A percentile compares a stretch with the other conserved stretches of the same genome.
These are phyloP conservation scores for Sugiyamaella novakii DNA, from an alignment of 1,139 yeast species.

Conservation along the genomic window DNA sequence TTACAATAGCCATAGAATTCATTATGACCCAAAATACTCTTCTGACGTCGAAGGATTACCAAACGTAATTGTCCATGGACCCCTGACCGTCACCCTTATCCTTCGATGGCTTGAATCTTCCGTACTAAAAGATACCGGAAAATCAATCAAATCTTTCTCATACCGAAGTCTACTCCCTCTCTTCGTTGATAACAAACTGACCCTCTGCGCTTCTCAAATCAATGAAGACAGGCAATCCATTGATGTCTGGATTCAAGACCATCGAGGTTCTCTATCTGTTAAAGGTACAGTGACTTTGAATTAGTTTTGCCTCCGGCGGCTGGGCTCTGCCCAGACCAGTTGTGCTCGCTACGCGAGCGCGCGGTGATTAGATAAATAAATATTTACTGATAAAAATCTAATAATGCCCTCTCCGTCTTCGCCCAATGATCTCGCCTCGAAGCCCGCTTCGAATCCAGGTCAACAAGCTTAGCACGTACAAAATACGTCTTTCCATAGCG, in stretches of 20 bases:
- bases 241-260: constrained; percentile 41
- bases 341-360: no score
- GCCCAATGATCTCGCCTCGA: constrained; percentile 41
- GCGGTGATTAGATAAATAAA: background rate
- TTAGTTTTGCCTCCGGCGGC: constrained; percentile 13
- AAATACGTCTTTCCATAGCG: constrained; percentile 11
- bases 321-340: constrained; percentile 13
- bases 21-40: constrained; percentile 63
- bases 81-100: constrained; percentile 63
- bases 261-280: constrained; percentile 34
- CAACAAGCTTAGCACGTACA: constrained; percentile 37
- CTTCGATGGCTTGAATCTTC: constrained; percentile 48
- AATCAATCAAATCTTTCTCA: constrained; percentile 41
- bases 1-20: constrained; percentile 81
- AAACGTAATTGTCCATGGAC: constrained; percentile 75
- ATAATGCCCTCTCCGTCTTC: constrained; percentile 35
- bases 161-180: constrained; percentile 58
- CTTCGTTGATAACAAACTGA: constrained; percentile 42
- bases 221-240: constrained; percentile 19
- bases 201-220: constrained; percentile 30
- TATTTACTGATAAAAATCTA: constrained; percentile 22
- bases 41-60: constrained; percentile 59
- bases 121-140: constrained; percentile 25
- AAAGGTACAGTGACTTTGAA: constrained; percentile 28
- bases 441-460: constrained; percentile 43